These are phyloP conservation scores for Musa itinerans DNA, from an alignment of 176 grass and related monocot species.

Conservation along the genomic window DNA sequence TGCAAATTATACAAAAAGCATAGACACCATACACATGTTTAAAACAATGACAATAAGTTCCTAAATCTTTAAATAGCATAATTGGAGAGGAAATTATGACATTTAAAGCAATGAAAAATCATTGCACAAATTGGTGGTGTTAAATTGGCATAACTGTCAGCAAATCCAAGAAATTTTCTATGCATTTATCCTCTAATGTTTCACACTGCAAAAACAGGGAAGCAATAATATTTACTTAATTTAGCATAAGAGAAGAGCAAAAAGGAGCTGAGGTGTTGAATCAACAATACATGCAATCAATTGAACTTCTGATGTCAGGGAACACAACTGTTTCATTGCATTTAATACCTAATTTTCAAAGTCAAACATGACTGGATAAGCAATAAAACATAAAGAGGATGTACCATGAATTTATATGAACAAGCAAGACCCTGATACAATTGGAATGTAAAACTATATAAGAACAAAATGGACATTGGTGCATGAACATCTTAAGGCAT, in stretches of 20 bases:
- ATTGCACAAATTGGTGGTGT: neutral
- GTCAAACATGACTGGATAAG: too few relatives aligned
- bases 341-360: too few relatives aligned
- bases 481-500: too few relatives aligned
- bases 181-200: neutral
- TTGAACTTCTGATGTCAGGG: neutral
- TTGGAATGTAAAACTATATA: too few relatives aligned
- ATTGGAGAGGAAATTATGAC: neutral
- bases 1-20: conserved; percentile 30
- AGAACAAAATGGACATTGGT: too few relatives aligned
- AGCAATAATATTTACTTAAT: neutral
- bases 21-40: neutral
- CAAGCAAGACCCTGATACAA: neutral
- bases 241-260: neutral
- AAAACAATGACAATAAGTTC: neutral
- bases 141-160: neutral
- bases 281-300: neutral
- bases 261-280: neutral
- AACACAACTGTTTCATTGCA: too few relatives aligned
- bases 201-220: neutral
- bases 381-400: neutral
- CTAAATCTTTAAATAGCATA: neutral
- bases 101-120: neutral
- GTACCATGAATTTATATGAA: neutral
- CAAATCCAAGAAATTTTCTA: neutral